Conservation (phyloP, 1,139 yeast species). For the Kazachstania sp. region DNA sequence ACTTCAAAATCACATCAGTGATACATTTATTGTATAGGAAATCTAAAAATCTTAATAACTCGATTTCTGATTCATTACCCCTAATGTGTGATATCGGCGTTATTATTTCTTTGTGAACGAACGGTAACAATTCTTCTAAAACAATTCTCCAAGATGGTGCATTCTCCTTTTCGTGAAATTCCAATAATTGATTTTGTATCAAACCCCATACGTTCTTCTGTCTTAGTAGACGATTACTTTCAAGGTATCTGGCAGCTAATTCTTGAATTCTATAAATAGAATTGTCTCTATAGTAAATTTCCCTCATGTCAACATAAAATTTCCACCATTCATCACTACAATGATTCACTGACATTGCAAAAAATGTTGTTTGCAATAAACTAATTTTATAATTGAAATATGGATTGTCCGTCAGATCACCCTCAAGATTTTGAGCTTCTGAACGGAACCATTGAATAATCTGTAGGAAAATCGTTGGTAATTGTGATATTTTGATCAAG, state of each 20-base stretch:
- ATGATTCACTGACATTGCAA: slow-evolving; percentile 19
- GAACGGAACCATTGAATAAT: slow-evolving; percentile 12
- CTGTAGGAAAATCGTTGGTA: slow-evolving; percentile 13
- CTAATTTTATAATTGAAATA: slow-evolving; percentile 23
- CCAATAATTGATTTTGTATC: slow-evolving; percentile 15
- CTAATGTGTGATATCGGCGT: slow-evolving; percentile 13
- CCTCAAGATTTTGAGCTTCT: slow-evolving; percentile 12
- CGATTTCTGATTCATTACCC: slow-evolving; percentile 10
- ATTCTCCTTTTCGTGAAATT: slow-evolving; percentile 18
- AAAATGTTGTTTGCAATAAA: slow-evolving; percentile 24
- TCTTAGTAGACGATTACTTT: slow-evolving; percentile 15
- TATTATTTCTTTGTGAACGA: slow-evolving; percentile 14
- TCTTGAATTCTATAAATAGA: slow-evolving; percentile 18
- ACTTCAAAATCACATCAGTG: slow-evolving; percentile 14
- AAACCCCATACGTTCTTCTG: slow-evolving; percentile 12
- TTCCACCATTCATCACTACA: slow-evolving; percentile 25
- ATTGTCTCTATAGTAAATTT: slow-evolving; percentile 8
- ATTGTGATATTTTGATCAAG: slow-evolving; percentile 11
- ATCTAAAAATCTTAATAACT: slow-evolving; percentile 11
- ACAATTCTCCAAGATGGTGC: slow-evolving; percentile 22
- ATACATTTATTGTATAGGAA: slow-evolving; percentile 22
- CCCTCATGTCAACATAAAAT: slow-evolving; percentile 22
- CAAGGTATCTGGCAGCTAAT: slow-evolving; percentile 15
- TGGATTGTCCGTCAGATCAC: slow-evolving; percentile 9
- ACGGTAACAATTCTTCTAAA: slow-evolving; percentile 19